A percentile compares a stretch with the other conserved stretches of the same genome.
Conservation (phyloP, 202 grass and related monocot genomes). For the Elaeis oleifera region DNA sequence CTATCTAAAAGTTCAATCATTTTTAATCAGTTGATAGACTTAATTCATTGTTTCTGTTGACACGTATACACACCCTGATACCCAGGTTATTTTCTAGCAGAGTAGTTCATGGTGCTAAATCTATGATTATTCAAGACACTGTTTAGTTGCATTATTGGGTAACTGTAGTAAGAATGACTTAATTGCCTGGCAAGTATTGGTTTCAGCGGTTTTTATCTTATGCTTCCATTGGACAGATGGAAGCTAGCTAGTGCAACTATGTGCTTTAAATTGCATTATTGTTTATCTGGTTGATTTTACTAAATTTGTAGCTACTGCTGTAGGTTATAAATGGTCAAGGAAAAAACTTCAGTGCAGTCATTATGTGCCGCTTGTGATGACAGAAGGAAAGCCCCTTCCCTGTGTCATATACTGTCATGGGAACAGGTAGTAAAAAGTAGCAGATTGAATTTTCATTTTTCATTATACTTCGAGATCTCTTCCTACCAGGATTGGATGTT, state of each 20-base stretch:
- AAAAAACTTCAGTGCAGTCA: conserved; percentile 94
- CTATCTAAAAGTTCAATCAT: too few relatives aligned
- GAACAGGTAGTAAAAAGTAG: conserved; percentile 57
- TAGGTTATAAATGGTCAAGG: conserved; percentile 87
- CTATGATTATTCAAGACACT: too few relatives aligned
- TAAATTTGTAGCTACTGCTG: conserved; percentile 22
- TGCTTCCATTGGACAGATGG: background rate
- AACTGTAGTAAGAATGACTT: too few relatives aligned
- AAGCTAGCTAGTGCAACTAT: background rate
- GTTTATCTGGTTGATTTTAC: background rate
- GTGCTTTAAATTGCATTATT: conserved; percentile 7
- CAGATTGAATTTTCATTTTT: background rate
- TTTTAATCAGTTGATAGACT: too few relatives aligned
- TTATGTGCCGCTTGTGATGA: conserved; percentile 70
- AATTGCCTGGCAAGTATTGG: too few relatives aligned
- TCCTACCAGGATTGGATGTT: too few relatives aligned
- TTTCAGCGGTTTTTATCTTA: background rate
- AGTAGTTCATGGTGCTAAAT: too few relatives aligned
- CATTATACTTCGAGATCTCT: too few relatives aligned
- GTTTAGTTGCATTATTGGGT: too few relatives aligned
- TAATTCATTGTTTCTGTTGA: too few relatives aligned
- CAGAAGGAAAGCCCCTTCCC: conserved; percentile 82
- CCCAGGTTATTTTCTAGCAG: too few relatives aligned
- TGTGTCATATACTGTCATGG: conserved; percentile 99
- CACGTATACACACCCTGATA: too few relatives aligned